Base-by-base conservation (phyloP, 768 basidiomycete species). In the Rhodotorula babjevae region DNA sequence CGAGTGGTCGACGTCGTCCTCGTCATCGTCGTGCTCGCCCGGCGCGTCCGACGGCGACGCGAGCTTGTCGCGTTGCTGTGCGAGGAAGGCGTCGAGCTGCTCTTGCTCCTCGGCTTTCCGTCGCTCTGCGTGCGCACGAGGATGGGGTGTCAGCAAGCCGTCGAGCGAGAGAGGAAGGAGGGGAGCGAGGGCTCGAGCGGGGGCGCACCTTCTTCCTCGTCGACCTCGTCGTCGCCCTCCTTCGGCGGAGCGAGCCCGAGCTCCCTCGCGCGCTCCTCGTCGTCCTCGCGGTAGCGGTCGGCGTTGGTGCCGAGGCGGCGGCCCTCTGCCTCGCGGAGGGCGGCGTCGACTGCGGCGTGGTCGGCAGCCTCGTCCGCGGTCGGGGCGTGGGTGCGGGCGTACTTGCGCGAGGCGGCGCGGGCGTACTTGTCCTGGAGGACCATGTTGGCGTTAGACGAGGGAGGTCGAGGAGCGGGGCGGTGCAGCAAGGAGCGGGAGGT, bases 391-490 rank as follows among this genome's bases (percentile, higher is more conserved):
- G 53, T 36, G 23, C 62, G 56, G 40, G 65, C 49, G 67, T 69
- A 69, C 14, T 47, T 53, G 19, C 52, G 49, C 9, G 46, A 56
- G 0, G 72, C 72, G 16, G 23, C 52, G 27, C n/a, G 21, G 16
- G 44, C 49, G 59, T 73, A 59, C 47, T 62, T 56, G 56, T 65
- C 56, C 53, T 69, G 67, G 8, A 73, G 63, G 23, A 73, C 72
- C 72, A 73, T 73, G 15, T 7, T 14, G 12, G 50, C 21, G 23
- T 3, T 27, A 36, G 36, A 9, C 36, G 23, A 16, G 49, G 49
- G 49, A 23, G 21, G 21, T 49, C 9, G 49, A 25, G 19, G 25
- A n/a, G 42, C 40, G 60, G 12, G 60, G 42, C 18, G 52, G 66
- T 23, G 58, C 52, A 56, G n/a, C n/a, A n/a, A n/a, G 59, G 56